Evolutionary conservation across 169 alveolate species (phyloP), one percentile per base, ranked within the genome.

Genomic region (Theileria sp.): DNA sequence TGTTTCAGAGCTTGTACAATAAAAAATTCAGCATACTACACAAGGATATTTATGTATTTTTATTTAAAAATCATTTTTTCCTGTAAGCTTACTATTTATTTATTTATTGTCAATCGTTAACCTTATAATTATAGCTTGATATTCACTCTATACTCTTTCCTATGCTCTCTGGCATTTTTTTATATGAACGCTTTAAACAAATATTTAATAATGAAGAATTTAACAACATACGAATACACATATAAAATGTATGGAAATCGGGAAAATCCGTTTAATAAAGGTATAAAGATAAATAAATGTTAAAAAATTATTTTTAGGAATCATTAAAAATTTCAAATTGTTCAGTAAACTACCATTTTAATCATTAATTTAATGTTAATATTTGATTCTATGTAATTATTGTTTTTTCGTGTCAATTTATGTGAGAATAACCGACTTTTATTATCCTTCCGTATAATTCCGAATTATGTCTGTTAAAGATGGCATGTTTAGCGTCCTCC

Each of bases 401-500:
- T 10, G 34, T 1, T 3, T 67, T 38, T 67, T 23, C 1, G 36
- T 61, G 12, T 30, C 15, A 32, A 61, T 61, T 61, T 13, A 44
- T 68, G 49, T 68, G 36, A 8, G 94, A 91, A 61, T 86, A 86
- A 38, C 90, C 87, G 19, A 91, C 94, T 77, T 86, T 77, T 50
- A 91, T 87, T 54, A 61, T 90, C 36, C 86, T 77, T 19, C 94
- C 94, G 74, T 91, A 87, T 30, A 91, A 67, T 70, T 91, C 94
- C 30, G 92, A 91, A 70, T 91, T 85, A 77, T 87, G 86, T 81
- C 86, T 84, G 79, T 91, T 91, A 79, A 86, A 91, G 19, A 91
- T 56, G 71, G 94, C 94, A 76, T 91, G 94, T 50, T 75, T 76
- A 19, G 94, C 94, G 74, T 91, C 94, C 70, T 91, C 92, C 67